These are phyloP conservation scores for Eimeria acervulina DNA, from an alignment of 169 alveolate genomes.

Conservation along the genomic window DNA sequence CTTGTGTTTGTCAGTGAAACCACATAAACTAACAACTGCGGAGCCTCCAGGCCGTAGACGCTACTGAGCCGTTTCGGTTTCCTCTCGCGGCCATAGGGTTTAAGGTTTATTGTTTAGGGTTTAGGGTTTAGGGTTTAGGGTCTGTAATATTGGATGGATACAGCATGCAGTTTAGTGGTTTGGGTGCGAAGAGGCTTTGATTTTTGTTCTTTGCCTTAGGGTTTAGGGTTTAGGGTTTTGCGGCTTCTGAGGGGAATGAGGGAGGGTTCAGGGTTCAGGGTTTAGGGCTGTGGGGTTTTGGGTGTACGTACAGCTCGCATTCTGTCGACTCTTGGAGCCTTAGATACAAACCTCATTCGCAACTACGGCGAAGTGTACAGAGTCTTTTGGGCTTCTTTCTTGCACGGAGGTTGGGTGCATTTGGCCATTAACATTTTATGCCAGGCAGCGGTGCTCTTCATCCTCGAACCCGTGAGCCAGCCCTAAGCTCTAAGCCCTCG, in stretches of 20 bases:
- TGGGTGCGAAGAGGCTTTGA: no score
- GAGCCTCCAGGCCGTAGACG: neutral
- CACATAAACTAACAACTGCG: neutral
- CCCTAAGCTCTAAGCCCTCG: neutral
- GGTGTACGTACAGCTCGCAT: constrained; percentile 56
- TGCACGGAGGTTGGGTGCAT: constrained; percentile 94
- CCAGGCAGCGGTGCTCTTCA: constrained; percentile 92
- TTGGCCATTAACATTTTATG: constrained; percentile 90
- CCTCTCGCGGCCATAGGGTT: neutral
- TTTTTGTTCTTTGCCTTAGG: no score
- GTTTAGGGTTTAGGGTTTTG: neutral
- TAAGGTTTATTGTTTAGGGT: neutral
- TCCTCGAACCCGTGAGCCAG: constrained; percentile 92
- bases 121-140: constrained; percentile 21
- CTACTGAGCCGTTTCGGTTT: neutral
- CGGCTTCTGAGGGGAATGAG: constrained; percentile 19
- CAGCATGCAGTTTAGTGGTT: no score
- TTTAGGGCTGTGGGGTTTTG: constrained; percentile 37
- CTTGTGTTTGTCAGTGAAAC: neutral
- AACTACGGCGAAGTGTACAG: constrained; percentile 90
- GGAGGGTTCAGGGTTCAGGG: neutral
- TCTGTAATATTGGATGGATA: no score
- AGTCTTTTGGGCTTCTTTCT: constrained; percentile 91
- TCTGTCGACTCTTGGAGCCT: constrained; percentile 38
- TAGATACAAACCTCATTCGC: constrained; percentile 77